Evolutionary conservation across 2,329 filamentous ascomycete genomes (phyloP), one percentile per base, ranked within the genome.

Genomic region (Calycina marina): DNA sequence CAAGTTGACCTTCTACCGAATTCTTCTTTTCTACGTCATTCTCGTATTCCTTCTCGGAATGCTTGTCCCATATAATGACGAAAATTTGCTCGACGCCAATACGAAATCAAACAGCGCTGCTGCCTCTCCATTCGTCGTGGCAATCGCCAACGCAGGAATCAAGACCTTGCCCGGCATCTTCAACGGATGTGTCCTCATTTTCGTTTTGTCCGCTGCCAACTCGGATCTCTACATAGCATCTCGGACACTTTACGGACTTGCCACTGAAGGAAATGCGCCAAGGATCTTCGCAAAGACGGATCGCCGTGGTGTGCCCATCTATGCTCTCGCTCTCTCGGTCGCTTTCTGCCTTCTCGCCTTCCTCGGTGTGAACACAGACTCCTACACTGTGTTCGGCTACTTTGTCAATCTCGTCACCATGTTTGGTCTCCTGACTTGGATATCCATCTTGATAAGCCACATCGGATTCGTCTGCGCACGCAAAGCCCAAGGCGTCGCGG

Each of bases 131-230:
- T 59, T 59, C 40, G 61, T 65, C 13, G 49, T 64, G 13, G 76
- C 77, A 24, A 82, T 83, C 56, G 65, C 72, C 48, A 61, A 67
- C 12, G 65, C 77, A 4, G 65, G 70, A 8, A 81, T 85, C 43
- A 55, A 59, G 4, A 68, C 64, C 2, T 63, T 82, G 5, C 70
- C 76, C 46, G 69, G 71, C 38, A 64, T 79, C 44, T 77, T 81
- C 59, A 81, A 81, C 46, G 74, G 65, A 18, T 71, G 69, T 14
- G 69, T 81, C 42, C 59, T 80, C 31, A 74, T 75, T n/a, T 77
- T 71, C 3, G 77, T 75, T 2, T 71, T 67, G 64, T 71, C 67
- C 2, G 69, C 67, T 5, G 68, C 66, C 24, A 72, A 72, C 47
- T 67, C 68, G 0, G 44, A 70, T 56, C 59, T 70, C 31, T 79